Conservation (phyloP, 176 grass and related monocot genomes). For the Carex kokanica region DNA sequence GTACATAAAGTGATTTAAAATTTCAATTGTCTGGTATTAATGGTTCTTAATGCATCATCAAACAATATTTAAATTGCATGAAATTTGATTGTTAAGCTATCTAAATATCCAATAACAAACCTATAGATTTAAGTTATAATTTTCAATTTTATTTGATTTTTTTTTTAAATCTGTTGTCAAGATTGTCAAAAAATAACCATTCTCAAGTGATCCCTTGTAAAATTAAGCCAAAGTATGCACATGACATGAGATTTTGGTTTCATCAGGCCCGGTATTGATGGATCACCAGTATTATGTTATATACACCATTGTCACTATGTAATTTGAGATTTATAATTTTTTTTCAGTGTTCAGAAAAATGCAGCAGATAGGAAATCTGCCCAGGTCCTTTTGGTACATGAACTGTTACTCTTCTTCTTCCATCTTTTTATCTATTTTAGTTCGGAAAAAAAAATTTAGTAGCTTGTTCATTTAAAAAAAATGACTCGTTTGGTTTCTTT, state of each 20-base stretch:
- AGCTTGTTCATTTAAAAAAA: not conserved
- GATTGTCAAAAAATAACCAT: too few species aligned
- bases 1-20: too few species aligned
- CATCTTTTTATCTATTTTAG: not conserved
- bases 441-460: not conserved
- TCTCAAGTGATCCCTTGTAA: too few species aligned
- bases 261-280: not conserved
- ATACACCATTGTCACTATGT: constrained; percentile 12
- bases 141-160: too few species aligned
- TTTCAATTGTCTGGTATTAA: too few species aligned
- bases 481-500: not conserved
- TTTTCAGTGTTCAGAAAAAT: constrained; percentile 82
- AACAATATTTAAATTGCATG: too few species aligned
- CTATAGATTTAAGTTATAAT: too few species aligned
- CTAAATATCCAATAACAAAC: too few species aligned
- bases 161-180: too few species aligned
- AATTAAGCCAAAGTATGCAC: not conserved
- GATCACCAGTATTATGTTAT: not conserved
- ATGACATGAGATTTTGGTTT: not conserved
- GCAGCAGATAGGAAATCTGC: constrained; percentile 60
- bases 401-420: constrained; percentile 8
- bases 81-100: too few species aligned
- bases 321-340: constrained; percentile 9
- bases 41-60: too few species aligned
- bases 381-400: constrained; percentile 57